phyloP scores from a whole-genome alignment of 2,329 filamentous ascomycete species.

The Aspergillus novofumigatus region DNA sequence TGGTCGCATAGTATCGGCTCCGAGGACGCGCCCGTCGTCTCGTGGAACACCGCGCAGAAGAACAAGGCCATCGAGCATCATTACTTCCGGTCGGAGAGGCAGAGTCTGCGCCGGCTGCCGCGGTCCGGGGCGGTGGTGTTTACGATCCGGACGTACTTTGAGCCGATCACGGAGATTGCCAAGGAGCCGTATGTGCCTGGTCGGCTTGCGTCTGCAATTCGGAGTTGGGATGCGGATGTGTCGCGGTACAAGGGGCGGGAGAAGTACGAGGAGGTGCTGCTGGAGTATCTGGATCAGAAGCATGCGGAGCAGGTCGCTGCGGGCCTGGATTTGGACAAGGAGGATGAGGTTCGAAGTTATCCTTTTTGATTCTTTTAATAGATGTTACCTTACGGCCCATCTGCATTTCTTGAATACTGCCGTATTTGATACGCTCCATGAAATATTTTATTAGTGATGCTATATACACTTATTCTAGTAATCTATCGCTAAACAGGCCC shows the following conservation, averaged over 20 bases:
- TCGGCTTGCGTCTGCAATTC: conserved; percentile 68
- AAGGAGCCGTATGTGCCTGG: conserved; percentile 74
- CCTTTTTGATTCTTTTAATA: conserved; percentile 44
- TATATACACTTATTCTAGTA: not conserved
- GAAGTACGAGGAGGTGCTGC: conserved; percentile 65
- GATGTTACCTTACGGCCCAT: not conserved
- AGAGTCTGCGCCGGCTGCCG: conserved; percentile 62
- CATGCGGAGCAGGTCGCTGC: conserved; percentile 68
- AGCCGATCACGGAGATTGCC: conserved; percentile 63
- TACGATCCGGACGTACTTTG: conserved; percentile 77
- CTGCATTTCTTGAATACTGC: not conserved
- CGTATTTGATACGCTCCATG: not conserved
- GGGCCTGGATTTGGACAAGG: conserved; percentile 59
- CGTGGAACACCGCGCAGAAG: conserved; percentile 74
- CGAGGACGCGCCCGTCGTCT: conserved; percentile 62
- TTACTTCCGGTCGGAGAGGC: conserved; percentile 72
- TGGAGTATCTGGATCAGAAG: conserved; percentile 71
- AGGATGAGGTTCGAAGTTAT: conserved; percentile 59
- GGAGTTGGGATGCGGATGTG: conserved; percentile 79
- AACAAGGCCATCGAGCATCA: conserved; percentile 68
- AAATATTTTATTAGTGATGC: not conserved
- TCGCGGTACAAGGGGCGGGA: conserved; percentile 73
- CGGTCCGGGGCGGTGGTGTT: conserved; percentile 60
- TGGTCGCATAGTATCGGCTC: conserved; percentile 73
- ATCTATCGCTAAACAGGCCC: not conserved